Conservation (phyloP, 192 early-diverging fungal species). For the Funneliformis mosseae region DNA sequence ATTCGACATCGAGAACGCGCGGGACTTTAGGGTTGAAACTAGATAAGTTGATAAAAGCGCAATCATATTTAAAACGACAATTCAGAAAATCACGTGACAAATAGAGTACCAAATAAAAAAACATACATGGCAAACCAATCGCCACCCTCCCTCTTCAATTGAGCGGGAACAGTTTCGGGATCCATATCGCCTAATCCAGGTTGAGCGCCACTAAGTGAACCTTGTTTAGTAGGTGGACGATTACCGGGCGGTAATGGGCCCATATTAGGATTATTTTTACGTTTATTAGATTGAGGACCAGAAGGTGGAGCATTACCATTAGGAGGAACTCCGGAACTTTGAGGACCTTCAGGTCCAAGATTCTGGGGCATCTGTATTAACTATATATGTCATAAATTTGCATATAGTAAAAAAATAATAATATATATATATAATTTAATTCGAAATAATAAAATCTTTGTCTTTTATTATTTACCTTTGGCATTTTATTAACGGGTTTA, state of each 20-base stretch:
- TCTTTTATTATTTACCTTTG: constrained; percentile 23
- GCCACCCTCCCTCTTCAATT: constrained; percentile 74
- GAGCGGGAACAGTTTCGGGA: constrained; percentile 73
- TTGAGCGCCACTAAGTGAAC: constrained; percentile 32
- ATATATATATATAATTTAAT: not conserved
- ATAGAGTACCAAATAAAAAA: not conserved
- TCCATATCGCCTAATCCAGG: constrained; percentile 69
- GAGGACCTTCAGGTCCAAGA: constrained; percentile 29
- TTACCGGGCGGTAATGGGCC: constrained; percentile 15
- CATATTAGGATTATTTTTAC: constrained; percentile 30
- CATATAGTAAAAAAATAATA: not conserved
- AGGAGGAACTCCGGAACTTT: constrained; percentile 25
- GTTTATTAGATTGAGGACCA: constrained; percentile 17
- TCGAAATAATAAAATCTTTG: not conserved
- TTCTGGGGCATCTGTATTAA: constrained; percentile 23
- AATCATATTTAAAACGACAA: not conserved
- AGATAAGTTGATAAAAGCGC: not conserved
- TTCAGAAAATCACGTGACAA: not conserved
- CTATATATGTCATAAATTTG: too few relatives aligned
- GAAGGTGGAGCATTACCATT: constrained; percentile 26
- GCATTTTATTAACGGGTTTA: constrained; percentile 28
- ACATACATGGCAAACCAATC: constrained; percentile 89
- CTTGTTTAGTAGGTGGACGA: constrained; percentile 37
- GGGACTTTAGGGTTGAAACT: constrained; percentile 69
- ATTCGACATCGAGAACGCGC: constrained; percentile 64